These are phyloP conservation scores for Rhodosporidiobolus odoratus DNA, from an alignment of 768 basidiomycete genomes.

Conservation along the genomic window DNA sequence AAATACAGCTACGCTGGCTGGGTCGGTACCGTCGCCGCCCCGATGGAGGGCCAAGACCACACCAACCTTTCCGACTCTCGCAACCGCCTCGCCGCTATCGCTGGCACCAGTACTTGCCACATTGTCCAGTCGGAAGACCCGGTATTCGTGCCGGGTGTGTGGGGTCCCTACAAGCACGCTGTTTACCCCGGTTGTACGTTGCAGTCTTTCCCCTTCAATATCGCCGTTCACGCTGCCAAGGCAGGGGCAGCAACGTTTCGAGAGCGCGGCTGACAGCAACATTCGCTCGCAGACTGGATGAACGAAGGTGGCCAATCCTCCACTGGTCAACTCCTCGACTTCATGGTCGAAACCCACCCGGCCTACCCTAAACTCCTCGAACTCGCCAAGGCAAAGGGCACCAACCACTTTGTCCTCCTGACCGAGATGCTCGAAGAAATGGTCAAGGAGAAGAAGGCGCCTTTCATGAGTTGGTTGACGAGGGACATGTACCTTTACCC, in stretches of 20 bases:
- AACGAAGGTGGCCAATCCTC: conserved; percentile 98
- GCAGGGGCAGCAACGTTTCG: not conserved
- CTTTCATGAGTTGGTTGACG: conserved; percentile 70
- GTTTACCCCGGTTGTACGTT: conserved; percentile 70
- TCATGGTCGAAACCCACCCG: conserved; percentile 85
- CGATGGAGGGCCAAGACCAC: conserved; percentile 51
- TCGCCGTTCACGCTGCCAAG: not conserved
- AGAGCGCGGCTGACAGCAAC: not conserved
- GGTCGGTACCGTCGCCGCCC: conserved; percentile 89
- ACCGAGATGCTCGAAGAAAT: conserved; percentile 61
- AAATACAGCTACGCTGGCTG: conserved; percentile 77
- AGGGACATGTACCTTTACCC: conserved; percentile 88
- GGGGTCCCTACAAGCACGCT: conserved; percentile 64
- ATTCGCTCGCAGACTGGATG: conserved; percentile 67
- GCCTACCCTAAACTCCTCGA: conserved; percentile 69
- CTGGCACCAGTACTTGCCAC: conserved; percentile 95
- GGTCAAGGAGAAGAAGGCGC: conserved; percentile 38
- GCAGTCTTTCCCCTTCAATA: not conserved
- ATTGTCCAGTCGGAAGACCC: conserved; percentile 81
- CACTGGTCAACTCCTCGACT: conserved; percentile 97
- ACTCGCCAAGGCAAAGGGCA: conserved; percentile 55
- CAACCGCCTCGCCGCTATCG: conserved; percentile 81
- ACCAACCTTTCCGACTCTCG: conserved; percentile 70
- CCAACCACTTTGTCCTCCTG: conserved; percentile 55
- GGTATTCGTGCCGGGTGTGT: conserved; percentile 83